Base-by-base conservation (phyloP, 2,329 filamentous ascomycete species). In the Albophoma yamanashiensis region DNA sequence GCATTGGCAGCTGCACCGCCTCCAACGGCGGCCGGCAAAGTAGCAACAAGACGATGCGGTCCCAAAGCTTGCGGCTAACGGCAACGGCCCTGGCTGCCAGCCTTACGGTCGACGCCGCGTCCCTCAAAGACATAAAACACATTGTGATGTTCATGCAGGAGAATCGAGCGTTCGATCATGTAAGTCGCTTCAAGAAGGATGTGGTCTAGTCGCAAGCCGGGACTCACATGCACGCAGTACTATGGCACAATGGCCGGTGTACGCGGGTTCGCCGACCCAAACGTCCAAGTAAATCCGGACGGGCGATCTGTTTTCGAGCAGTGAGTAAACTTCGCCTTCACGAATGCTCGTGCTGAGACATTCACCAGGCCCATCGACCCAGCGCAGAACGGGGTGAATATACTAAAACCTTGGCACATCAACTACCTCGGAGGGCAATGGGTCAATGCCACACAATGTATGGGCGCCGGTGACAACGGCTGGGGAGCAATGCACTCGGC, bases 111-210 rank as follows among this genome's bases (percentile, higher is more conserved):
- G 20, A 55, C 15, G 76, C 72, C 6, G 74, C 72, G 2, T 78
- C 77, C 9, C 69, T 81, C 40, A 73, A 73, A 34, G 79, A 82
- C 59, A 78, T 83, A 61, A 76, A 83, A 59, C 81, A 83, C 75
- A 80, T 83, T 42, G 75, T 83, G n/a, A 75, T 83, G 42, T 81
- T 83, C 65, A 83, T 83, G 81, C 79, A 82, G 65, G 79, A 72
- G 60, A 72, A 72, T 57, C 63, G 70, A 17, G 70, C 70, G 1
- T 68, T 72, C 55, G 69, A 71, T 59, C 70, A 72, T 39, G 70
- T 70, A 53, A 59, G 69, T 64, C n/a, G 15, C 39, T 15, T 20
- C 12, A 2, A 11, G n/a, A 8, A 40, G 42, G 20, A 22, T 55
- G 40, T 17, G 14, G 14, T 25, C 31, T n/a, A 12, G 3, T 7